Conservation (phyloP, 768 basidiomycete genomes). For the Psilocybe cubensis region DNA sequence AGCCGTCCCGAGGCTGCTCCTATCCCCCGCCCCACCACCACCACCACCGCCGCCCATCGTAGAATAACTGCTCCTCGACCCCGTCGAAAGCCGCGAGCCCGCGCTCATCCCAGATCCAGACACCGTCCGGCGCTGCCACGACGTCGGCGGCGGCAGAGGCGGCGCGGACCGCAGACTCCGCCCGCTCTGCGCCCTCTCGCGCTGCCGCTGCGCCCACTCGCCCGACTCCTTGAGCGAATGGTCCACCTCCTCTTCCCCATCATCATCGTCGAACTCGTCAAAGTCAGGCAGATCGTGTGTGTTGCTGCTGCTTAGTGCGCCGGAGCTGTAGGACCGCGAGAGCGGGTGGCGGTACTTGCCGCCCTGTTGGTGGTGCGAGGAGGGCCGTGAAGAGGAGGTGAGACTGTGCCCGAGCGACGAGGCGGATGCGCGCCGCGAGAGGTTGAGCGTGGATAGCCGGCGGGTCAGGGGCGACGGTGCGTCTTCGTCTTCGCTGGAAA, state of each 20-base stretch:
- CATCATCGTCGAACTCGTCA: conserved; percentile 16
- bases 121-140: conserved; percentile 12
- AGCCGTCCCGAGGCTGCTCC: conserved; percentile 1
- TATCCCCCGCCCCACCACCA: background rate
- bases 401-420: conserved; percentile 37
- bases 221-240: conserved; percentile 18
- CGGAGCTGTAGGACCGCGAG: conserved; percentile 36
- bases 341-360: conserved; percentile 29
- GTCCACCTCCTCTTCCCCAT: conserved; percentile 15
- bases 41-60: background rate
- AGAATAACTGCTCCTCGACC: conserved; percentile 3
- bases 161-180: conserved; percentile 7
- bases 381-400: conserved; percentile 20
- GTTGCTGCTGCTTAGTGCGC: conserved; percentile 26
- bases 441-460: conserved; percentile 60
- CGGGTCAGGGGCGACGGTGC: conserved; percentile 69
- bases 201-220: conserved; percentile 24
- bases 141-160: conserved; percentile 12
- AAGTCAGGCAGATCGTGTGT: conserved; percentile 5
- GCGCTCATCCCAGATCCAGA: background rate
- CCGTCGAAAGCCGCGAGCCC: background rate
- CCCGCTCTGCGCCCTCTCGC: conserved; percentile 20
- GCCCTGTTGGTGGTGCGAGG: conserved; percentile 1
- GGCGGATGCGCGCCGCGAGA: conserved; percentile 48
- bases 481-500: conserved; percentile 69